Percentiles rank a stretch among this genome's conserved stretches.
phyloP scores from a whole-genome alignment of 257 asterid genomes.

The Osmanthus fragrans region DNA sequence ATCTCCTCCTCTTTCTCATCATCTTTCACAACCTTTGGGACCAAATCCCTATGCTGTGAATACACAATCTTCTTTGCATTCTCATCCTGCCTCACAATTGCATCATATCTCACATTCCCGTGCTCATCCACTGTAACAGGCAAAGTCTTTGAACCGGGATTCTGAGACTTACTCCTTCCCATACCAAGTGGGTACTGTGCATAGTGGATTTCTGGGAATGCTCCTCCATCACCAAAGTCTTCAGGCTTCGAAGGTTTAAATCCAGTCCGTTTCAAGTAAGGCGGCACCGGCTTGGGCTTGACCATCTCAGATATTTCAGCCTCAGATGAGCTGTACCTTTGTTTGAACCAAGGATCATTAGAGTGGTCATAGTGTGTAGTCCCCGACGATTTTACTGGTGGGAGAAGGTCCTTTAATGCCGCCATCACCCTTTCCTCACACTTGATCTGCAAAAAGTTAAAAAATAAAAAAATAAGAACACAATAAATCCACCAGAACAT shows the following conservation, averaged over 20 bases:
- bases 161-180: constrained; percentile 67
- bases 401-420: constrained; percentile 47
- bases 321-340: constrained; percentile 60
- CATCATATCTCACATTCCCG: constrained; percentile 79
- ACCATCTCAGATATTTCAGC: constrained; percentile 51
- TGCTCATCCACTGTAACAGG: constrained; percentile 90
- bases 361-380: constrained; percentile 46
- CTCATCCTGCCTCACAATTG: constrained; percentile 85
- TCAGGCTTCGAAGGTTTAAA: constrained; percentile 84
- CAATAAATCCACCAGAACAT: not conserved
- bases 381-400: constrained; percentile 34
- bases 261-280: constrained; percentile 76
- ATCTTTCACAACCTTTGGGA: constrained; percentile 80
- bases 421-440: constrained; percentile 30
- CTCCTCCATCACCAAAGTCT: constrained; percentile 98
- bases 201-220: constrained; percentile 88
- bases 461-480: not conserved
- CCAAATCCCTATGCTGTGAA: not conserved
- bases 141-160: constrained; percentile 65
- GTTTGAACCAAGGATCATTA: constrained; percentile 55
- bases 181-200: constrained; percentile 91
- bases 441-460: not conserved
- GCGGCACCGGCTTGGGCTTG: constrained; percentile 71
- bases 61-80: constrained; percentile 75
- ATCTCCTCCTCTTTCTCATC: constrained; percentile 53